Conservation (phyloP, 2,329 filamentous ascomycete species). For the Paraphaeosphaeria minitans region DNA sequence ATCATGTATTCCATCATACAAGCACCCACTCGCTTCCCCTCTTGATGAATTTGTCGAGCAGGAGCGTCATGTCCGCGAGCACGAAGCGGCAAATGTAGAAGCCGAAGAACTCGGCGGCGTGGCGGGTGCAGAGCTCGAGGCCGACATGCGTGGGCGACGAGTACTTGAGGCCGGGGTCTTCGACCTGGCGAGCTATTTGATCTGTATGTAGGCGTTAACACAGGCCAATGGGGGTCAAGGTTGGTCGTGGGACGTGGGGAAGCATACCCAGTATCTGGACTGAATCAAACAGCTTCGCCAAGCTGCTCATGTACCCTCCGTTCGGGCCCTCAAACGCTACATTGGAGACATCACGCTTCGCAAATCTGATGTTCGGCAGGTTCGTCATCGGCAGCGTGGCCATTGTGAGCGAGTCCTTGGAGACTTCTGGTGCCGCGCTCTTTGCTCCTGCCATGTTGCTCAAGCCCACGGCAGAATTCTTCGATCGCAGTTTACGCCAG, state of each 20-base stretch:
- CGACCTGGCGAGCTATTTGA: constrained; percentile 93
- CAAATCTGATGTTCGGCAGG: constrained; percentile 73
- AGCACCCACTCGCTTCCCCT: constrained; percentile 93
- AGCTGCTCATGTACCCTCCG: constrained; percentile 85
- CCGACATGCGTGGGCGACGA: constrained; percentile 94
- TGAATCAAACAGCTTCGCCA: constrained; percentile 90
- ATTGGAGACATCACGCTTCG: constrained; percentile 71
- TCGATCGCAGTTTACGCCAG: constrained; percentile 87
- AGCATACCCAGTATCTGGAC: constrained; percentile 86
- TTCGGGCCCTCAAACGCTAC: constrained; percentile 82
- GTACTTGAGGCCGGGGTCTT: constrained; percentile 89
- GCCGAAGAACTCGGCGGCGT: constrained; percentile 96
- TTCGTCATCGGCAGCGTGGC: constrained; percentile 68
- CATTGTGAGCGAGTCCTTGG: constrained; percentile 65
- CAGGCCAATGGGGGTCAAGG: background rate
- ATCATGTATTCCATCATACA: constrained; percentile 45
- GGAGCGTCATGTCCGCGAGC: constrained; percentile 78
- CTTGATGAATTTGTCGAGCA: constrained; percentile 98
- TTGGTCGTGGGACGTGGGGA: constrained; percentile 3
- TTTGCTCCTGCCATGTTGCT: constrained; percentile 55
- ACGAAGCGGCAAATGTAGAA: constrained; percentile 97
- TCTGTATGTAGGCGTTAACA: constrained; percentile 58
- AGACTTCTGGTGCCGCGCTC: constrained; percentile 44
- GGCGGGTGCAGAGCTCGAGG: constrained; percentile 87
- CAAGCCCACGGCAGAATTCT: constrained; percentile 71